Evolutionary conservation across 441 rosid genomes (phyloP), one percentile per base, ranked within the genome.

Genomic region (Croton laevigatus): DNA sequence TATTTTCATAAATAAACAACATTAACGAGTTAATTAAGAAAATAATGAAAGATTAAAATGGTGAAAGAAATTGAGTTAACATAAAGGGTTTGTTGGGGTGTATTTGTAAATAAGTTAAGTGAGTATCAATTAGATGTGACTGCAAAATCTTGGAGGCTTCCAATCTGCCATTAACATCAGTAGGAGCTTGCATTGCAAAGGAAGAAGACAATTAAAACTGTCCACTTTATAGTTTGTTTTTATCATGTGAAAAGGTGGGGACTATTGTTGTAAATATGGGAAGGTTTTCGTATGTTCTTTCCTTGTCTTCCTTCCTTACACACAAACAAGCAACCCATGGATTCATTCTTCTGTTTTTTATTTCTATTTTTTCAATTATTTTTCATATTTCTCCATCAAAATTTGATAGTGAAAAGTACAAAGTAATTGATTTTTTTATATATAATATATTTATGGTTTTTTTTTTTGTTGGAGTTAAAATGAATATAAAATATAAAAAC

Each of bases 61-160:
- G 38, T 16, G 36, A 27, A 53, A 36, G 75, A 27, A 58, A 48
- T 68, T 10, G 53, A 22, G 69, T 19, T 19, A 53, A 6, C 10
- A 53, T 19, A 60, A 75, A 75, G 42, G 65, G 36, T 51, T 27
- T 63, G 73, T 52, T 58, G 78, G 73, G 65, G 62, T 34, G 77
- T 71, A 63, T 70, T 44, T 79, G 78, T 73, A 58, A 5, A 20
- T 32, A 48, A 65, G 65, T 52, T 38, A 11, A 20, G 45, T 38
- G 32, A 46, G 36, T 19, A 71, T 51, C 42, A 9, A 19, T 7
- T 7, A 22, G 77, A 79, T 66, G 79, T 79, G 75, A 75, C 79
- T 27, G 6, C 52, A 32, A 62, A 67, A 58, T 62, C 77, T 12
- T 67, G 20, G n/a, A 45, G 19, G 20, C 44, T 36, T 48, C 17